Evolutionary conservation across 164 flowering plant species (phyloP).

Genomic region (Umbellularia californica): DNA sequence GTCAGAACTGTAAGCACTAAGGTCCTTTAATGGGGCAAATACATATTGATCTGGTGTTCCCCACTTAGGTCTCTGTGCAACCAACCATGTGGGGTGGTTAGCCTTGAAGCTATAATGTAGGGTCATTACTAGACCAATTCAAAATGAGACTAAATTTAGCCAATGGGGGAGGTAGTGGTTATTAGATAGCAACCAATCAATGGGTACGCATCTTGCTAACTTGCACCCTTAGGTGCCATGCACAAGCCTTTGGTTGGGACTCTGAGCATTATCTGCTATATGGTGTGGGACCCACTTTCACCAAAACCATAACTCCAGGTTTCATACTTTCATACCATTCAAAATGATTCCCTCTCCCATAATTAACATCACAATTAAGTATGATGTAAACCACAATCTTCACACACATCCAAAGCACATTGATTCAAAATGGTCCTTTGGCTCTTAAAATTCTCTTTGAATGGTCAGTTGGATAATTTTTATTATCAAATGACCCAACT

Average conservation of each 20-base stretch:
- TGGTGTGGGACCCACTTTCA: too few relatives aligned
- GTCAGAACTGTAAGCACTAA: background rate
- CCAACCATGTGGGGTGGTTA: background rate
- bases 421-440: too few relatives aligned
- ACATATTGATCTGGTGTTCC: background rate
- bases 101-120: background rate
- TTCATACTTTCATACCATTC: too few relatives aligned
- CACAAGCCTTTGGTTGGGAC: background rate
- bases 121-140: slow-evolving; percentile 5
- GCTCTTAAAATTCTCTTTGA: too few relatives aligned
- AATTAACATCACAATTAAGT: too few relatives aligned
- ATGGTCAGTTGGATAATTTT: too few relatives aligned
- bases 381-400: too few relatives aligned
- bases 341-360: too few relatives aligned
- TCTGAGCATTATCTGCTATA: too few relatives aligned
- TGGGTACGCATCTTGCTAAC: background rate
- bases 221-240: background rate
- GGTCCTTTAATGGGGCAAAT: background rate
- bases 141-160: slow-evolving; percentile 2
- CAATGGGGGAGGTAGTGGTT: background rate
- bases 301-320: too few relatives aligned
- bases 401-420: too few relatives aligned
- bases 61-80: background rate
- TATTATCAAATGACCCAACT: too few relatives aligned
- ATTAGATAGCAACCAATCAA: background rate